Base-by-base conservation (phyloP, 2,329 filamentous ascomycete species). In the Fusarium aywerte region DNA sequence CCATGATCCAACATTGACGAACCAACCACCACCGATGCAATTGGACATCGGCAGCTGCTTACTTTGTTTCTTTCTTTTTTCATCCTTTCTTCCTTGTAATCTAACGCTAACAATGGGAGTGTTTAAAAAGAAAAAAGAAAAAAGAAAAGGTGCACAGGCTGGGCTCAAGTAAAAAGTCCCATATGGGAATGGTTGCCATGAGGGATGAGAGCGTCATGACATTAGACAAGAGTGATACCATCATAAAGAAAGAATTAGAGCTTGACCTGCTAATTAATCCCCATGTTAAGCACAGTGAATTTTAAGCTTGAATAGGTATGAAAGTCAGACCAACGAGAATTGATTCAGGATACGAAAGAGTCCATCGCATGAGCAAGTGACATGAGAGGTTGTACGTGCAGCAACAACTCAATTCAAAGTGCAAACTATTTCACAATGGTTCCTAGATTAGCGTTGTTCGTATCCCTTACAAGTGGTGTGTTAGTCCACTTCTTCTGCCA, bases 201-300 rank as follows among this genome's bases (percentile, higher is more conserved):
- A 58, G 48, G 48, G 29, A 67, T 69, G 43, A 69, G 40, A 51
- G 44, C 50, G 60, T 45, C 40, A 69, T 69, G 62, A 67, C 62
- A 69, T 69, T 58, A 69, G 58, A 64, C 31, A 11, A 47, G 43
- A 18, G 25, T 20, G 47, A 33, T 35, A 38, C 12, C 27, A 29
- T 32, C 18, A 29, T 20, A 25, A 33, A 55, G 11, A 42, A 13
- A 36, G 16, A 57, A 27, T 12, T 13, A 20, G n/a, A 52, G 25
- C 31, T 35, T 36, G 21, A 36, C 18, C n/a, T 29, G 13, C 27
- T 40, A 20, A 25, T 3, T 18, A n/a, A 18, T 20, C 27, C 12
- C 18, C 27, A 21, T 16, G 18, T 15, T 9, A 40, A 23, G 21
- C 31, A 12, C 38, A 25, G 2, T 12, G 25, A 33, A 32, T 3